Evolutionary conservation across 305 asterid species (phyloP).

Genomic region (Euphrasia arctica): DNA sequence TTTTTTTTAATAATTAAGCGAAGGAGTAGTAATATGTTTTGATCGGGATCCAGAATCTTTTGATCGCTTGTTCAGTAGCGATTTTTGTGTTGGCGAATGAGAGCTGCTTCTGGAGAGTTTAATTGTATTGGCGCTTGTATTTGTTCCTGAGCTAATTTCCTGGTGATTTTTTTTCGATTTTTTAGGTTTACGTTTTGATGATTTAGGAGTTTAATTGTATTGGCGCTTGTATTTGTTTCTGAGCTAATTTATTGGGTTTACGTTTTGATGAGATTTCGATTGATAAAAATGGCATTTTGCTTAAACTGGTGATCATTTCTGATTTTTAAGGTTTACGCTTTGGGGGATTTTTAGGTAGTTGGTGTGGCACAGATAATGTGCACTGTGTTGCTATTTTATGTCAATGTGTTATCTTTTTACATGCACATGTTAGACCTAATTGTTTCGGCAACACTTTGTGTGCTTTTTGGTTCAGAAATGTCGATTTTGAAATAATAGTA

Average conservation of each 20-base stretch:
- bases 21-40: neutral
- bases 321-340: too few relatives aligned
- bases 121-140: neutral
- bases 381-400: neutral
- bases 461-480: constrained; percentile 47
- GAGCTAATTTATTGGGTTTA: neutral
- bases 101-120: neutral
- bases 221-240: neutral
- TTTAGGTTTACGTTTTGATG: neutral
- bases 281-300: neutral
- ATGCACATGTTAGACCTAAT: neutral
- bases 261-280: neutral
- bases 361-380: neutral
- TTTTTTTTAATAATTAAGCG: neutral
- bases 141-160: neutral
- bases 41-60: constrained; percentile 19
- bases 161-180: neutral
- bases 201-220: neutral
- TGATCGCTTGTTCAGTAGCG: neutral
- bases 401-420: neutral
- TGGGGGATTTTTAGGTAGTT: neutral
- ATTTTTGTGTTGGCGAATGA: neutral
- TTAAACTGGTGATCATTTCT: neutral
- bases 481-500: constrained; percentile 79
- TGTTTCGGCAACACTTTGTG: constrained; percentile 13